Evolutionary conservation across 1,284 basidiomycete genomes (phyloP).

Genomic region (Schizopora paradoxa): DNA sequence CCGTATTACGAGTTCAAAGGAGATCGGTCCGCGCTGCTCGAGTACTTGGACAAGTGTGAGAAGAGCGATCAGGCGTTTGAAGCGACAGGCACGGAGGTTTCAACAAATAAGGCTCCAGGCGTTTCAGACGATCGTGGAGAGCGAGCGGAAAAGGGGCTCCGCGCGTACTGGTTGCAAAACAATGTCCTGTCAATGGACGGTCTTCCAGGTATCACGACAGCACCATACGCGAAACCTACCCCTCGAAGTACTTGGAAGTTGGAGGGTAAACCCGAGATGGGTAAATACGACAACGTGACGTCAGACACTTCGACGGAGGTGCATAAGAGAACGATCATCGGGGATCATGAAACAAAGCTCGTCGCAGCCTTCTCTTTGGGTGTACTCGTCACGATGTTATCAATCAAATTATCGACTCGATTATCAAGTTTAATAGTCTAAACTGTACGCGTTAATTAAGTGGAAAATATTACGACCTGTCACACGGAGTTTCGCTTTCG

Average conservation of each 20-base stretch:
- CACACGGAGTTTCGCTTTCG: no score
- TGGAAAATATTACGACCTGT: no score
- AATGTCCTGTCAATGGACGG: slow-evolving; percentile 41
- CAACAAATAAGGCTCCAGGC: slow-evolving; percentile 21
- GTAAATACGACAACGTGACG: not conserved
- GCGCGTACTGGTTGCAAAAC: slow-evolving; percentile 38
- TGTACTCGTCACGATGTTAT: not conserved
- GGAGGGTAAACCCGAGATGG: slow-evolving; percentile 1
- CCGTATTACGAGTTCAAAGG: slow-evolving; percentile 44
- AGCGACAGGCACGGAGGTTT: slow-evolving; percentile 26
- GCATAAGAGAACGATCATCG: not conserved
- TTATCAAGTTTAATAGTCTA: no score
- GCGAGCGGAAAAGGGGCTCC: slow-evolving; percentile 30
- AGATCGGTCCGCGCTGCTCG: slow-evolving; percentile 32
- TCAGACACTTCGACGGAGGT: not conserved
- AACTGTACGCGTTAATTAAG: no score
- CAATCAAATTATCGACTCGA: not conserved
- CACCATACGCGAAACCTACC: slow-evolving; percentile 19
- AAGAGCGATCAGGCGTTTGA: slow-evolving; percentile 19
- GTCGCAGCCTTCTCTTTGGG: slow-evolving; percentile 4
- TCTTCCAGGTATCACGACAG: slow-evolving; percentile 34
- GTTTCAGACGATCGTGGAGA: slow-evolving; percentile 17
- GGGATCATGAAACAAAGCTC: not conserved
- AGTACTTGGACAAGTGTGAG: slow-evolving; percentile 18
- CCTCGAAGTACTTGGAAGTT: slow-evolving; percentile 22